Conservation (phyloP, 306 rosid species). For the Dicorynia guianensis region DNA sequence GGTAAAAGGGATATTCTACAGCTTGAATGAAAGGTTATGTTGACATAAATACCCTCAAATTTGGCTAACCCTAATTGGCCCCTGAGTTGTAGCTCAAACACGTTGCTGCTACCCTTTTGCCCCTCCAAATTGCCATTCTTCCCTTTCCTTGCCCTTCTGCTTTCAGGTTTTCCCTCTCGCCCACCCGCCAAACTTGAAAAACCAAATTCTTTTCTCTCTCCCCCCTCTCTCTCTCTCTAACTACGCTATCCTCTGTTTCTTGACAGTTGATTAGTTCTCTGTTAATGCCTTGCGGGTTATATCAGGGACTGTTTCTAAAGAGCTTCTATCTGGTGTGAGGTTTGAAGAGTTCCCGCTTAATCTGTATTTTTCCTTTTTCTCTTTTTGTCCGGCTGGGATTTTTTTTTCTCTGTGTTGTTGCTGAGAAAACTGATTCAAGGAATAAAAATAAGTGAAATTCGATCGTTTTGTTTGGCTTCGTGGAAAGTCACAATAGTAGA, state of each 20-base stretch:
- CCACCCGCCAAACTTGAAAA: slow-evolving; percentile 36
- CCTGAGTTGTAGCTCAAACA: no score
- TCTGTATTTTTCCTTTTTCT: neutral
- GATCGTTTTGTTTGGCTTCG: neutral
- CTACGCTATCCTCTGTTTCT: no score
- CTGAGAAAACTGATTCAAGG: slow-evolving; percentile 1
- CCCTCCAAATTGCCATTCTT: slow-evolving; percentile 40
- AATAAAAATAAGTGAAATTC: neutral
- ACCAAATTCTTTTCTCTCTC: neutral
- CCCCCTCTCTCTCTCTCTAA: neutral
- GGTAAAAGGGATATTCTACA: no score
- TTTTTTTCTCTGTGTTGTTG: slow-evolving; percentile 1
- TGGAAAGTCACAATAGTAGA: neutral
- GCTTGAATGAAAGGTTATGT: no score
- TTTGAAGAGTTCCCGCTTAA: neutral
- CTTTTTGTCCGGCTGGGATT: no score
- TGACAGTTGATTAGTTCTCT: neutral
- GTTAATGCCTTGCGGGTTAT: slow-evolving; percentile 24
- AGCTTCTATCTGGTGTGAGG: slow-evolving; percentile 42
- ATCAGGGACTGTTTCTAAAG: slow-evolving; percentile 12
- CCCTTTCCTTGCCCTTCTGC: slow-evolving; percentile 46
- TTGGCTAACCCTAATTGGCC: slow-evolving; percentile 31
- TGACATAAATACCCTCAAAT: neutral
- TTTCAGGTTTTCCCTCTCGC: slow-evolving; percentile 51
- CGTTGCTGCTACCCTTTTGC: slow-evolving; percentile 35